Evolutionary conservation across 768 basidiomycete species (phyloP), one percentile per base, ranked within the genome.

Genomic region (Lactarius tabidus): DNA sequence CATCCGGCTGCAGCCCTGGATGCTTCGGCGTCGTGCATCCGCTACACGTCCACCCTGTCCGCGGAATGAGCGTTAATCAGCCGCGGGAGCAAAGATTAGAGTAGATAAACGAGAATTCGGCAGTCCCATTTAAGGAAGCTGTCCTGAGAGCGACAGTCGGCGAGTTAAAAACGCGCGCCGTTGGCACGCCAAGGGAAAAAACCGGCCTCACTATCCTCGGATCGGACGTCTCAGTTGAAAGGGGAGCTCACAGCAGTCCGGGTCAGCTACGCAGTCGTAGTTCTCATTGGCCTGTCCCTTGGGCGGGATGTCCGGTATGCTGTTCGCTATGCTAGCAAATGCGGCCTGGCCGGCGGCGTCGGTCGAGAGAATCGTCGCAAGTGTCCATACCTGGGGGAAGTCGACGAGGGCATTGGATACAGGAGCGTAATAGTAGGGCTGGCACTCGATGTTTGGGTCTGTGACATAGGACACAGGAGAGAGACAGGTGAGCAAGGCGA

Each of bases 21-120:
- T 74, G 41, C 68, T 86, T 86, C 1, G 85, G 84, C 2, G 71
- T 80, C 0, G 72, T 75, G 69, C 86, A 87, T 35, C 79, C 73
- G 15, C 58, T 57, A 23, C 51, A 71, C 1, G 80, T 77, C 82
- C 82, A 84, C 82, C 81, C 69, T 70, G 41, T 26, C 28, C 10
- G 48, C 6, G 35, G 28, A 41, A 51, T 9, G 14, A 33, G 53
- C 26, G 23, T 56, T 28, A 52, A 23, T 56, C 43, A 67, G 62
- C 31, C 18, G 1, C n/a, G 9, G 39, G 1, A 53, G 45, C 31
- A 12, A 26, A 26, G 12, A 10, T 51, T 7, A 26, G 23, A 23
- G 23, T 14, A n/a, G 45, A n/a, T 10, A 48, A 8, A 23, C n/a
- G 45, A 26, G 23, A 5, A 48, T 12, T 2, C 12, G 45, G 23